Evolutionary conservation across 352 stramenopile genomes (phyloP), one percentile per base, ranked within the genome.

Genomic region (Phytophthora citrophthora): DNA sequence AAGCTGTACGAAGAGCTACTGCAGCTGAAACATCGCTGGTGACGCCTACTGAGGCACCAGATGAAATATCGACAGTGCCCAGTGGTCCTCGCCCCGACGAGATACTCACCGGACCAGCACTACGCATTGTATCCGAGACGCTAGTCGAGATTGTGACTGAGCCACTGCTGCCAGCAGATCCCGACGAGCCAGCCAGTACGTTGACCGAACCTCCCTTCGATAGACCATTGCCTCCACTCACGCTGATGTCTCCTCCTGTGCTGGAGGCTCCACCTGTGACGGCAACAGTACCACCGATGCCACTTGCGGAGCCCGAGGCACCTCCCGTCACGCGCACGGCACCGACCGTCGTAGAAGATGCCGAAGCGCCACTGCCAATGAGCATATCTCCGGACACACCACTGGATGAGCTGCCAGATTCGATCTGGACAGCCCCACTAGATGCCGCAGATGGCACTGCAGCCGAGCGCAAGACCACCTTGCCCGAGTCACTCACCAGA

Each of bases 181-280:
- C 34, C 11, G 34, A 56, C 5, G 46, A 24, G 9, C 53, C 55
- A 27, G 31, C 45, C n/a, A 54, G 43, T 15, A 54, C 41, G 29
- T 66, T 72, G 16, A 80, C 69, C 45, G 68, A 71, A 9, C 72
- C 68, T 50, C 68, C 72, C 10, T 55, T 69, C 51, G 59, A 66
- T 41, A 56, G 31, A 32, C 72, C 63, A 20, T 54, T 76, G 38
- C 55, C 55, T 29, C 55, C 55, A 16, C 34, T 43, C 45, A 64
- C 16, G 7, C 31, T n/a, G 56, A 50, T 55, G 16, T 54, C 38
- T 11, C 59, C 59, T 68, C 59, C 59, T 56, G 59, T 56, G 27
- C 44, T 68, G 44, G 59, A 68, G 18, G 49, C 26, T 23, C 58
- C 58, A 49, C 58, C 58, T 43, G 49, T 24, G 16, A 67, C 47